Percentiles rank a stretch among this genome's conserved stretches.
These are phyloP conservation scores for Leucosporidium yakuticum DNA, from an alignment of 768 basidiomycete species.

Conservation along the genomic window DNA sequence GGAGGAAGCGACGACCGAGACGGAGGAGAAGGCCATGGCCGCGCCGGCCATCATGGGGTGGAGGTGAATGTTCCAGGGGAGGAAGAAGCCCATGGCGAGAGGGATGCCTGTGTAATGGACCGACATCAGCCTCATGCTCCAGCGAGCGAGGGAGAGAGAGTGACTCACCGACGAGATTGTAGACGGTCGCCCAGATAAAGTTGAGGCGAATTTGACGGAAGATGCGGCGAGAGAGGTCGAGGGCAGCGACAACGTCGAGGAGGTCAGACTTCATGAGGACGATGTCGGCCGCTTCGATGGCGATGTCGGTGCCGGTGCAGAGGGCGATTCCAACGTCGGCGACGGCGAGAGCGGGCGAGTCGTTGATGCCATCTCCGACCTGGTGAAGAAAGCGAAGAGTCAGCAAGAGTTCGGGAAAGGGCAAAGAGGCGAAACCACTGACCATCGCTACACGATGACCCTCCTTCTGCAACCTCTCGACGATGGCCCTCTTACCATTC, in stretches of 20 bases:
- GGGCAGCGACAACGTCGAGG: conserved; percentile 92
- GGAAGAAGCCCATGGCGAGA: conserved; percentile 92
- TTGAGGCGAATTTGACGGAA: conserved; percentile 87
- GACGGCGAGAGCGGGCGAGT: conserved; percentile 92
- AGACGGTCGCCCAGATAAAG: conserved; percentile 86
- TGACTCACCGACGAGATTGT: conserved; percentile 37
- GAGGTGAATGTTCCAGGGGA: conserved; percentile 84
- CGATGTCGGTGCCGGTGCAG: conserved; percentile 91
- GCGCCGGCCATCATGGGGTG: conserved; percentile 99
- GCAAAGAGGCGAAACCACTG: conserved; percentile 35
- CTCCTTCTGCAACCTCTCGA: conserved; percentile 68
- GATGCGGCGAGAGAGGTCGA: conserved; percentile 80
- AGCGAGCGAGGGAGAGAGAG: not conserved
- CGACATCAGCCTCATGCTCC: not conserved
- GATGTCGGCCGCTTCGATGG: conserved; percentile 95
- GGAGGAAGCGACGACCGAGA: conserved; percentile 88
- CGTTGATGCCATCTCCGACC: conserved; percentile 99
- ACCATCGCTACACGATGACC: conserved; percentile 79
- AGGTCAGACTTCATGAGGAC: conserved; percentile 96
- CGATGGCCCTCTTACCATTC: conserved; percentile 82
- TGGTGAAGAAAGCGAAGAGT: conserved; percentile 39
- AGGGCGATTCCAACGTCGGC: conserved; percentile 95
- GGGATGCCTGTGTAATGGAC: conserved; percentile 56
- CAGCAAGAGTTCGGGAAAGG: conserved; percentile 3
- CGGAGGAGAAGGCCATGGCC: conserved; percentile 96